Evolutionary conservation across 805 yeast species (phyloP), one percentile per base, ranked within the genome.

Genomic region (Yamadazyma phyllophila): DNA sequence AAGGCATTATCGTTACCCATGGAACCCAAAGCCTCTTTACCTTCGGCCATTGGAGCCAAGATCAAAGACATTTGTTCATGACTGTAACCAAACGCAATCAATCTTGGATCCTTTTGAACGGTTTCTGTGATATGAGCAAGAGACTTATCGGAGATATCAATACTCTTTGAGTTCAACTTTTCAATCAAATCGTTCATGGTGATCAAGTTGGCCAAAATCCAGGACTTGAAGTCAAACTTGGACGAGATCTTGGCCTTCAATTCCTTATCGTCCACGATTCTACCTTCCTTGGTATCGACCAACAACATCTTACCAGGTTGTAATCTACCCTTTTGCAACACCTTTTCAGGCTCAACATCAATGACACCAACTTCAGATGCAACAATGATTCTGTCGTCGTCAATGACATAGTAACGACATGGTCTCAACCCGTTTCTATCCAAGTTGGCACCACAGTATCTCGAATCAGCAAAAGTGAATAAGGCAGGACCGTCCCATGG

Each of bases 401-500:
- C 85, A 39, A 97, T 91, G 56, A 94, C 83, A 67, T 94, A 94
- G 76, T 88, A 92, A 64, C 99, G 88, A 75, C 99, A 94, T 31
- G 99, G 99, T 73, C 99, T 85, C 61, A 92, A 78, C 52, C 99
- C 99, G 64, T 94, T 92, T 72, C 99, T 82, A 71, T 92, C 99
- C 55, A 94, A 78, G 66, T 91, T 91, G 41, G 99, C 99, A 75
- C 99, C 99, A 71, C 97, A 89, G 78, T 88, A 92, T 58, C 98
- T 80, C 56, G 96, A 97, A 67, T 92, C 98, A 31, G 97, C 92
- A 67, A 92, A 94, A 26, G 96, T 90, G 74, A 92, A 88, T 55
- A 94, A 73, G 30, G 98, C 98, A 14, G 99, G 99, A 54, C 99
- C 99, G 71, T 92, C 99, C 99, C 99, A 92, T 7, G 98, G 98